Evolutionary conservation across 345 rosid genomes (phyloP).

Genomic region (Angophora floribunda): DNA sequence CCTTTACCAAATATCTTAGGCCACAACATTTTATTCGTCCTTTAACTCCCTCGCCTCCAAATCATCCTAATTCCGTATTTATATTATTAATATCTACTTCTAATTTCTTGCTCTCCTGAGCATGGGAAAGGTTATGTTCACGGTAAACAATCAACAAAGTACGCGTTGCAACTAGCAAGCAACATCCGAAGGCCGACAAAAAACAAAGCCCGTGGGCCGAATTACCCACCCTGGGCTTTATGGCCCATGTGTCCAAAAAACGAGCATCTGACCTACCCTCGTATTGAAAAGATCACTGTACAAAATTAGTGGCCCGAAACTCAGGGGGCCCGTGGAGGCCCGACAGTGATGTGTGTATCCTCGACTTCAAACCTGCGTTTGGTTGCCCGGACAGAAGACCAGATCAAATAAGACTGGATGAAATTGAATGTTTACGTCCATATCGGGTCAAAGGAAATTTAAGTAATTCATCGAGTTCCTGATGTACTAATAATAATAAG

Average conservation of each 20-base stretch:
- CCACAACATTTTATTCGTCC: neutral
- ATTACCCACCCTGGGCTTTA: neutral
- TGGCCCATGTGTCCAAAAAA: neutral
- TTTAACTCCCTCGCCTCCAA: neutral
- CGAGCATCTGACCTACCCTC: neutral
- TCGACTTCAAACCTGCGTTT: neutral
- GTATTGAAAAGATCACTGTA: neutral
- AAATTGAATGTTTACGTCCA: neutral
- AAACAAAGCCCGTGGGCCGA: neutral
- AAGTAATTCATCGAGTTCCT: accelerated
- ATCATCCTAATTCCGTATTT: neutral
- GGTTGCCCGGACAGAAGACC: neutral
- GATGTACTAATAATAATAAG: neutral
- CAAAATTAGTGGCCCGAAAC: neutral
- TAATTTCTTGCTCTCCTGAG: neutral
- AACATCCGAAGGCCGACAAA: neutral
- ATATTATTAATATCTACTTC: neutral
- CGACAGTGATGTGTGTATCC: neutral
- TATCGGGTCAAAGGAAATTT: accelerated
- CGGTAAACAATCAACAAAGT: neutral
- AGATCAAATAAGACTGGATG: neutral
- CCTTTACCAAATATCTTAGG: accelerated
- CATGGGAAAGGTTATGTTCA: neutral
- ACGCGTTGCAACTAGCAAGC: neutral
- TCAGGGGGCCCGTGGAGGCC: neutral